Conservation (phyloP, 2,329 filamentous ascomycete genomes). For the Knufia fluminis region DNA sequence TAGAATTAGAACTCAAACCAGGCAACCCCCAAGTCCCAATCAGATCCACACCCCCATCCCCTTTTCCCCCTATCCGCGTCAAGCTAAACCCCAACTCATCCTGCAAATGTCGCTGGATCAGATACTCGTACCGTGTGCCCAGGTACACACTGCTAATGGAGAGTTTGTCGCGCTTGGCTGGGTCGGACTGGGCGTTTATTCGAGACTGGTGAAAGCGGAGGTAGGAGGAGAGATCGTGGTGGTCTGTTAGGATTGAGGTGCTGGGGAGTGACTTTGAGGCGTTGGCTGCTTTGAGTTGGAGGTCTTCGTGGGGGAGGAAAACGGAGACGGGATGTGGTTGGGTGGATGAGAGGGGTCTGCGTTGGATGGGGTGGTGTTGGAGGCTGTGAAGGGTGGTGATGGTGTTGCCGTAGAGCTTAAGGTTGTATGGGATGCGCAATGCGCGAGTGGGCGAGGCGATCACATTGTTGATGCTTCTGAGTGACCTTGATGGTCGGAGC, state of each 20-base stretch:
- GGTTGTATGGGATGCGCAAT: background rate
- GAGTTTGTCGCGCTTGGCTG: background rate
- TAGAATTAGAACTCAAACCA: too few species aligned
- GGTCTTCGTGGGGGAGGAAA: conserved; percentile 2
- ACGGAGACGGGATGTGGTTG: background rate
- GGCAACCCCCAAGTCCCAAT: conserved; percentile 37
- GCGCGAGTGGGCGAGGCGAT: background rate
- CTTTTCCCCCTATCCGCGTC: conserved; percentile 35
- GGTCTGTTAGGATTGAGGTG: too few species aligned
- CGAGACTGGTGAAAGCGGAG: background rate
- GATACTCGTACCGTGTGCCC: conserved; percentile 40
- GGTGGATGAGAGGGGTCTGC: background rate
- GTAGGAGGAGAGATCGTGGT: conserved; percentile 7
- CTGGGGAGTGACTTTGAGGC: too few species aligned
- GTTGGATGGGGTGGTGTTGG: background rate
- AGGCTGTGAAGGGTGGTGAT: background rate
- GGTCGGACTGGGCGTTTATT: background rate
- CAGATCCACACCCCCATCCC: conserved; percentile 37
- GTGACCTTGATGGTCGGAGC: background rate
- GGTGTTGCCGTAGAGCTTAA: background rate
- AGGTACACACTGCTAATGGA: conserved; percentile 30
- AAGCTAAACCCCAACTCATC: conserved; percentile 31
- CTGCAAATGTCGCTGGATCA: conserved; percentile 25
- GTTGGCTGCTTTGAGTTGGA: background rate
- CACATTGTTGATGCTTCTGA: background rate